Evolutionary conservation across 306 rosid species (phyloP), one percentile per base, ranked within the genome.

Genomic region (Castanospermum australe): DNA sequence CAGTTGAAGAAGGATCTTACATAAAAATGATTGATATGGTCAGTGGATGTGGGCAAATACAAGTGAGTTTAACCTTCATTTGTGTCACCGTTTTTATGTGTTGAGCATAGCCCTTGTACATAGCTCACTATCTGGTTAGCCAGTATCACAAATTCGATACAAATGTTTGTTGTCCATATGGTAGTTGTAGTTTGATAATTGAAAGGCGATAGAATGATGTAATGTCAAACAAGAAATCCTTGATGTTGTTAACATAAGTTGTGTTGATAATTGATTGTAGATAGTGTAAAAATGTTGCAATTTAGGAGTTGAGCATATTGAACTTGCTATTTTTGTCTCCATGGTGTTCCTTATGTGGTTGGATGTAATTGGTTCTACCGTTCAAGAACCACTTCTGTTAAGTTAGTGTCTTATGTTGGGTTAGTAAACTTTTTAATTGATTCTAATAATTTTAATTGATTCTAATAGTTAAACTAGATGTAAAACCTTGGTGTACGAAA

Each of bases 1-100:
- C 98, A 2, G 99, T 95, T 51, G 97, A 95, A 82, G 99, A 95
- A 88, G 99, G 99, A 32, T 93, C 99, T 32, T 93, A 93, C 83
- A 93, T 95, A 83, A 95, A 95, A 88, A 95, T 93, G 99, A 95
- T 95, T 77, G 98, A 95, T 84, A 95, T 90, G 96, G 98, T 92
- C 88, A 95, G 98, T 83, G 99, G 99, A 66, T 85, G 99, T 44
- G 99, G 99, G 42, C 99, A 93, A 86, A 86, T 95, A 81, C 98
- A 90, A 83, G 99, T 95, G 73, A 87, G 99, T 69, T 70, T 32
- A 50, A 57, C 42, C 45, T 56, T 65, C 55, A 67, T 4, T 66
- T 75, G 41, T 63, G 55, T 72, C 13, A 33, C 51, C 52, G 8
- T 4, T 81, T 44, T 28, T 67, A 56, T 65, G 60, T 33, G 76